Conservation (phyloP, 1,284 basidiomycete species). For the Ustilago bromivora region DNA sequence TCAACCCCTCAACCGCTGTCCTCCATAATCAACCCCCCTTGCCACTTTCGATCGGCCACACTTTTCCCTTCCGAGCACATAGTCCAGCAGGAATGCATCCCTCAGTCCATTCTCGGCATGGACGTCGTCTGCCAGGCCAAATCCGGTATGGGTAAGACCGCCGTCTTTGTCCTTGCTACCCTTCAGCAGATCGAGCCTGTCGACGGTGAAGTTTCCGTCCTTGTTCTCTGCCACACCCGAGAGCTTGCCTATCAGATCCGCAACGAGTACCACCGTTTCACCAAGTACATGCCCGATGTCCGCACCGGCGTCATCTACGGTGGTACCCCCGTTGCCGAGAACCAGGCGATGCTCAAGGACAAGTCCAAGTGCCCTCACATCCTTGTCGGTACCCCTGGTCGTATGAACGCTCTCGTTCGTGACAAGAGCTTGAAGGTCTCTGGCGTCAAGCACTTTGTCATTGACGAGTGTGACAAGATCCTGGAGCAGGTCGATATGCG, state of each 20-base stretch:
- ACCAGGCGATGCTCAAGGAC: constrained; percentile 92
- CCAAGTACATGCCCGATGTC: constrained; percentile 99
- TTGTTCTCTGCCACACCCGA: constrained; percentile 98
- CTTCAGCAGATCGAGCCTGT: constrained; percentile 98
- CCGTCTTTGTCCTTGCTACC: constrained; percentile 97
- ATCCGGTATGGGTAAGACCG: constrained; percentile 99
- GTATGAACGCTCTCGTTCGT: constrained; percentile 68
- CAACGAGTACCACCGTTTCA: constrained; percentile 99
- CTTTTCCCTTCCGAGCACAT: constrained; percentile 15
- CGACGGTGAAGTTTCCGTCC: constrained; percentile 95
- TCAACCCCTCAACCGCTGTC: no score
- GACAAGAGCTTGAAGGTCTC: constrained; percentile 67
- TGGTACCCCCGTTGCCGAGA: constrained; percentile 93
- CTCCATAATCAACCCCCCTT: no score
- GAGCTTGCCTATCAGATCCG: constrained; percentile 99
- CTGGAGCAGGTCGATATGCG: constrained; percentile 99
- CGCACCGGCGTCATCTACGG: constrained; percentile 98
- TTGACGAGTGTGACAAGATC: constrained; percentile 99
- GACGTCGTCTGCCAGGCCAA: constrained; percentile 99
- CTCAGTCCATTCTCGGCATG: constrained; percentile 99
- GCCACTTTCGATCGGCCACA: not conserved
- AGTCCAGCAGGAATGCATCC: constrained; percentile 99
- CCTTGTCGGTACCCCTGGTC: constrained; percentile 95
- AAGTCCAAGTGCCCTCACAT: constrained; percentile 99
- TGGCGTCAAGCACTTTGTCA: constrained; percentile 83